Evolutionary conservation across 2,329 filamentous ascomycete species (phyloP), one percentile per base, ranked within the genome.

Genomic region (Pyricularia sp.): DNA sequence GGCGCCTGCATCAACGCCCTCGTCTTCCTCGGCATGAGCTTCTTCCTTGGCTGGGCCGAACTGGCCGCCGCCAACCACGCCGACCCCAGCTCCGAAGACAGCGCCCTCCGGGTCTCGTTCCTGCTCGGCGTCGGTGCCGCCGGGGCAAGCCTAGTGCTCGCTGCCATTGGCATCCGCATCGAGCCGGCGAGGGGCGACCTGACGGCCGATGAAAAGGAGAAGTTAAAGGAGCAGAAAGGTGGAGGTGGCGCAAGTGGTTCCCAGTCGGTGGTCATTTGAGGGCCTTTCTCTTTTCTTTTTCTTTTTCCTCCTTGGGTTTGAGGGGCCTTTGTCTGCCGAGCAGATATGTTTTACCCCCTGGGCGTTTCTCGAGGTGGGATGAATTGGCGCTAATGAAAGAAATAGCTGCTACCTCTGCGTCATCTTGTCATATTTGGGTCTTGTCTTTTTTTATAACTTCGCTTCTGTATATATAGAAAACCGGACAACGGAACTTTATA

Each of bases 31-130:
- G 87, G 87, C 4, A 88, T 90, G 68, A 87, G 87, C 2, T 78
- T 91, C 33, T 84, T 86, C 72, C 81, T 92, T 17, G 89, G 86
- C 0, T 84, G 90, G 70, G 86, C 85, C 5, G 88, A 91, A 73
- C 83, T 91, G 14, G 77, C 77, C n/a, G 31, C 31, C 30, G 64
- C 64, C 6, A 26, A 65, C 50, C 61, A 28, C 50, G 28, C 42
- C 3, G 17, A 61, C 31, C 4, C 36, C 2, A 42, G 2, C 4
- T 36, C 28, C 14, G 50, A 26, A 0, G 58, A 68, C 66, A 68
- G 26, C 64, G 12, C 25, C 25, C 55, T 61, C 17, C 20, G 65
- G n/a, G 42, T 67, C 1, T 55, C 65, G 11, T 58, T 55, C 42
- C 25, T 59, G 65, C 58, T 68, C 17, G 66, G 17, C 26, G 23